phyloP scores from a whole-genome alignment of 768 basidiomycete species.

The Leucocoprinus sp. region DNA sequence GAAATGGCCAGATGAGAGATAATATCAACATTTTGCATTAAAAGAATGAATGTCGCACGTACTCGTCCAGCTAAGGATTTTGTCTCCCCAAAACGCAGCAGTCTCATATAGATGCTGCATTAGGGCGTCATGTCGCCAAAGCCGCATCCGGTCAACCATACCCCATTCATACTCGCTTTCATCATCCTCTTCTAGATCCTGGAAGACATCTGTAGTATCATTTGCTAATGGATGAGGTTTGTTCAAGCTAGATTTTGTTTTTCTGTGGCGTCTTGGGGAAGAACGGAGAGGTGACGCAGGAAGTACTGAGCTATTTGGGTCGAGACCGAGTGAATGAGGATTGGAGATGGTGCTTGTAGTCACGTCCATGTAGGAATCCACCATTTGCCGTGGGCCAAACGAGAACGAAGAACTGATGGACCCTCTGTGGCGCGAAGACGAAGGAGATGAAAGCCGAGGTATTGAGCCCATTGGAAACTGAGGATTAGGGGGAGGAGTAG shows the following conservation, averaged over 20 bases:
- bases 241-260: conserved; percentile 39
- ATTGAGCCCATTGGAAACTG: conserved; percentile 36
- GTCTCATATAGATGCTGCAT: conserved; percentile 98
- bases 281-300: conserved; percentile 64
- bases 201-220: conserved; percentile 70
- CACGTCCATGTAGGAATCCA: conserved; percentile 61
- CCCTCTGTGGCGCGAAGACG: conserved; percentile 50
- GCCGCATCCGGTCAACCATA: conserved; percentile 89
- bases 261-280: conserved; percentile 52
- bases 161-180: conserved; percentile 66
- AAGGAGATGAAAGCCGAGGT: conserved; percentile 45
- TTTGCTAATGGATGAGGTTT: conserved; percentile 68
- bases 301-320: conserved; percentile 75
- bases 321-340: conserved; percentile 50
- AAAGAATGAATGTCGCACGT: conserved; percentile 20
- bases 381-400: conserved; percentile 69
- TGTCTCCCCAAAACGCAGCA: conserved; percentile 98
- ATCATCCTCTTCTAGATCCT: conserved; percentile 56
- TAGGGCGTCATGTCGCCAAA: conserved; percentile 96
- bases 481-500: conserved; percentile 43
- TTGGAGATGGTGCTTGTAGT: conserved; percentile 55
- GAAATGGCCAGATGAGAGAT: no score
- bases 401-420: conserved; percentile 80
- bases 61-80: conserved; percentile 95
- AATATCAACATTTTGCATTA: not conserved